A percentile compares a stretch with the other conserved stretches of the same genome.
Conservation (phyloP, 768 basidiomycete species). For the Suillus discolor region DNA sequence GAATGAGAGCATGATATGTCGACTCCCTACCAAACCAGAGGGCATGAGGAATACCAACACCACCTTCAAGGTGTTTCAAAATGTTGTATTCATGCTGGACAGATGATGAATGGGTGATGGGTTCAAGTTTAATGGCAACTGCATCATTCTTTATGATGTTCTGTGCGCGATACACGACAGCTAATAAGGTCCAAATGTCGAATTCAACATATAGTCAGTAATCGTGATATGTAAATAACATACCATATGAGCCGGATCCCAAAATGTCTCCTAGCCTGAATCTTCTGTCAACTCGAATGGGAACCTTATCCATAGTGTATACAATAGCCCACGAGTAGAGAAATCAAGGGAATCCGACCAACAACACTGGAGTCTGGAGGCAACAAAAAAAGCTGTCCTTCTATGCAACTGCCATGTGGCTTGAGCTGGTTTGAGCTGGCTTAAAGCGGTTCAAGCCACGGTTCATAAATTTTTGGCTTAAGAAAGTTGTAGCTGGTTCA, state of each 20-base stretch:
- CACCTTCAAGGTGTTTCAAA: too few relatives aligned
- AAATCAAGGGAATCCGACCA: neutral
- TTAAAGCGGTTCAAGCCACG: neutral
- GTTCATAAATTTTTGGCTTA: neutral
- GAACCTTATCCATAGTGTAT: neutral
- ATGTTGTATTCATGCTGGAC: too few relatives aligned
- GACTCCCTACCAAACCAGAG: too few relatives aligned
- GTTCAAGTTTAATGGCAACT: neutral
- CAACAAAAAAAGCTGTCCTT: neutral
- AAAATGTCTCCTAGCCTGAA: neutral
- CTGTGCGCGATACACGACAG: neutral
- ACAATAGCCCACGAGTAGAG: neutral
- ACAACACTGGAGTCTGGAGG: neutral
- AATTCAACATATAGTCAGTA: neutral
- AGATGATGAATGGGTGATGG: too few relatives aligned
- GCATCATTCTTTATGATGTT: neutral
- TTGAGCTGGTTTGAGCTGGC: neutral
- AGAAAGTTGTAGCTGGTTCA: neutral
- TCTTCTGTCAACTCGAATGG: neutral
- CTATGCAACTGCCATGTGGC: too few relatives aligned
- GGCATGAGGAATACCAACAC: too few relatives aligned
- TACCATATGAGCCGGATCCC: neutral
- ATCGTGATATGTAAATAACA: neutral
- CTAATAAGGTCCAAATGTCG: neutral
- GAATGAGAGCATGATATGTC: too few relatives aligned